Conservation (phyloP, 1,139 yeast genomes). For the Diutina rugosa region DNA sequence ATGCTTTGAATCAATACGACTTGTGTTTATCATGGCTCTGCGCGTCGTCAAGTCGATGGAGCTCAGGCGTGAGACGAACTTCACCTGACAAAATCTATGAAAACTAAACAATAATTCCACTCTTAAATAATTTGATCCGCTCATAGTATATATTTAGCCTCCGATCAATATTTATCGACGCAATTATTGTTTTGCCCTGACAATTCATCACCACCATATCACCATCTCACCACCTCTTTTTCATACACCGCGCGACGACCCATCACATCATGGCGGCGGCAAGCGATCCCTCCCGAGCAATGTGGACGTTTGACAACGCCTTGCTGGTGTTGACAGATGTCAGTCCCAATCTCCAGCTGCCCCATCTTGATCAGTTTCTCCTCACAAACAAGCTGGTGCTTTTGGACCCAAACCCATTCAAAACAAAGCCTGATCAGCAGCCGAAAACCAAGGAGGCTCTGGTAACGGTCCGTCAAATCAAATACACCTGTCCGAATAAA, state of each 20-base stretch:
- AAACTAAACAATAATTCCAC: no score
- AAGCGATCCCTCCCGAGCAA: neutral
- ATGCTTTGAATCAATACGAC: no score
- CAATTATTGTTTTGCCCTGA: neutral
- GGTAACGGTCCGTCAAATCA: slow-evolving; percentile 16
- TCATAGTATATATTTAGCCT: no score
- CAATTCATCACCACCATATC: neutral
- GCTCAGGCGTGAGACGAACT: no score
- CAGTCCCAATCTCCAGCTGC: slow-evolving; percentile 12
- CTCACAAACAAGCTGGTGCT: slow-evolving; percentile 16
- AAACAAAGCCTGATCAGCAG: neutral
- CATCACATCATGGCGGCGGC: neutral
- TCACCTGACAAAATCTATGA: no score
- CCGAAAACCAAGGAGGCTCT: neutral
- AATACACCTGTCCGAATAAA: slow-evolving; percentile 20
- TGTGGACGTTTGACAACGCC: slow-evolving; percentile 9
- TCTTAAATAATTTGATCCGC: no score
- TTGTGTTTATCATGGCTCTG: no score
- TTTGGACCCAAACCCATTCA: slow-evolving; percentile 24
- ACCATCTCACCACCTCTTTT: neutral
- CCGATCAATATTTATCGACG: neutral
- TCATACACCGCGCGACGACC: neutral
- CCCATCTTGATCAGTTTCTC: slow-evolving; percentile 34
- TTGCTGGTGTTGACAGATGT: slow-evolving; percentile 5
- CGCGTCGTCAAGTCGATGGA: no score